phyloP scores from a whole-genome alignment of 2,329 filamentous ascomycete genomes.

The Paecilomyces dactylethromorphus region DNA sequence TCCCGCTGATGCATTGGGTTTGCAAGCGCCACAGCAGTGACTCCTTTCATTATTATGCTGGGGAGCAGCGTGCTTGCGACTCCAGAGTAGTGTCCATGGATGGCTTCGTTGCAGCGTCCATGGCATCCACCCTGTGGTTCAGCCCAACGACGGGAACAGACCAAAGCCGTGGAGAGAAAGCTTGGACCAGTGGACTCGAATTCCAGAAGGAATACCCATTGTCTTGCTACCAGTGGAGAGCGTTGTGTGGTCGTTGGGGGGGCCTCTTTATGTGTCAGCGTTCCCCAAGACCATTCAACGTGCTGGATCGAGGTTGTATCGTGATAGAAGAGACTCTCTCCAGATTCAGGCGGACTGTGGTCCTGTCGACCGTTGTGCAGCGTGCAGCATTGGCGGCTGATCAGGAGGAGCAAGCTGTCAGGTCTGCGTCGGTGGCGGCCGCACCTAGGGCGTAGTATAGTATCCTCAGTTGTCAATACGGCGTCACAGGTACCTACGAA shows the following conservation, averaged over 20 bases:
- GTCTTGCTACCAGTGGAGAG: not conserved
- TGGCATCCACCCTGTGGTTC: not conserved
- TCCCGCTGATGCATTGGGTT: not conserved
- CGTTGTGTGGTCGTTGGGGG: not conserved
- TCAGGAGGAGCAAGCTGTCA: constrained; percentile 2
- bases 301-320: not conserved
- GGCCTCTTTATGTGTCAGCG: no score
- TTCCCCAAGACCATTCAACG: not conserved
- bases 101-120: no score
- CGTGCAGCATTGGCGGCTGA: constrained; percentile 1
- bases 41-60: no score
- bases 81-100: no score
- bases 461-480: no score
- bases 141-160: not conserved
- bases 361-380: not conserved
- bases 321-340: not conserved
- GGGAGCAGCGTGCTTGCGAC: no score
- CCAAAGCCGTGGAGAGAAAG: not conserved
- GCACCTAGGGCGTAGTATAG: not conserved
- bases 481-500: not conserved
- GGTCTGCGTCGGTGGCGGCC: not conserved
- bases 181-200: not conserved
- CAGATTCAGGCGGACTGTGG: not conserved
- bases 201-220: not conserved
- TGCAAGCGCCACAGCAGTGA: not conserved